Percentiles rank a stretch among this genome's conserved stretches.
These are phyloP conservation scores for Aspergillus carlsbadensis DNA, from an alignment of 495 filamentous ascomycete genomes.

Conservation along the genomic window DNA sequence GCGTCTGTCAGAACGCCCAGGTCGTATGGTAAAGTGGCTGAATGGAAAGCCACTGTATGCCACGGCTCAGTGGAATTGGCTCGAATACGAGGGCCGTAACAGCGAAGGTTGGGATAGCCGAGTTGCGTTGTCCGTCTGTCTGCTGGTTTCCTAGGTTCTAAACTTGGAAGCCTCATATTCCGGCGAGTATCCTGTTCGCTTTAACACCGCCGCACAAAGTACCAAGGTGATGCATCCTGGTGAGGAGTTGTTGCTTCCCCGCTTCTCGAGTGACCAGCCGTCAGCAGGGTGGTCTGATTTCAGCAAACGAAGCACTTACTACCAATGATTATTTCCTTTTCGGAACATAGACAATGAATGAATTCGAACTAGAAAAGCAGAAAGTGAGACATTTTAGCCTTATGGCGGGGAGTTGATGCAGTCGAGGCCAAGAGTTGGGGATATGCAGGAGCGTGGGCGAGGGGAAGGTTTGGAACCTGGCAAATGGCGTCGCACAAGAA, in stretches of 20 bases:
- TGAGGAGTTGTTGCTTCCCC: background rate
- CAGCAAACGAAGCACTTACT: background rate
- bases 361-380: background rate
- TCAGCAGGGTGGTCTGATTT: background rate
- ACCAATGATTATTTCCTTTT: background rate
- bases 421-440: background rate
- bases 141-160: background rate
- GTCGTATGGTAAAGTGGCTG: background rate
- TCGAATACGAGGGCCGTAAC: constrained; percentile 38
- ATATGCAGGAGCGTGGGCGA: background rate
- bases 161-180: background rate
- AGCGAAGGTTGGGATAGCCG: background rate
- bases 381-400: constrained; percentile 2
- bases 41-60: constrained; percentile 1
- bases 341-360: background rate
- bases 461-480: constrained; percentile 10
- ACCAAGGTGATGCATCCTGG: too few species aligned
- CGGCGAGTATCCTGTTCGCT: background rate
- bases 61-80: background rate
- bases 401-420: background rate
- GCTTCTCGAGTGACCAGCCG: background rate
- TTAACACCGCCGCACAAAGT: background rate
- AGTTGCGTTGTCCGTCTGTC: background rate
- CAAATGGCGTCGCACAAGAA: constrained; percentile 1
- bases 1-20: background rate